Percentiles rank a stretch among this genome's conserved stretches.
Conservation (phyloP, 1,284 basidiomycete genomes). For the Caloboletus firmus region DNA sequence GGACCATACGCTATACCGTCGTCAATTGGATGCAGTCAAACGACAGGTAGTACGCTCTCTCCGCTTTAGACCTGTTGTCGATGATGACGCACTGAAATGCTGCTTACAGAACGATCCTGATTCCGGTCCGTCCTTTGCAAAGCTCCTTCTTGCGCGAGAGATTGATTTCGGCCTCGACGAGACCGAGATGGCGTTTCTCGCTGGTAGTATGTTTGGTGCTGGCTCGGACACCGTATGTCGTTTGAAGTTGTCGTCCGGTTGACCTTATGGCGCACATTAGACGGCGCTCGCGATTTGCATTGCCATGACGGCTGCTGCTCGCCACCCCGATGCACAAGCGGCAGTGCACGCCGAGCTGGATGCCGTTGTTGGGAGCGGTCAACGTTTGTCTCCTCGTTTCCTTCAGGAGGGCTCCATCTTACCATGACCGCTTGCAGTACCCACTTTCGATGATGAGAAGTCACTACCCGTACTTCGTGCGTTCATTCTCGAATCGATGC, state of each 20-base stretch:
- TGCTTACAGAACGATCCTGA: constrained; percentile 6
- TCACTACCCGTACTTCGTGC: constrained; percentile 7
- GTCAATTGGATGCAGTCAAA: constrained; percentile 7
- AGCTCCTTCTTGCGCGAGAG: constrained; percentile 8
- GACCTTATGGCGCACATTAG: neutral
- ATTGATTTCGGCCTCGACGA: constrained; percentile 10
- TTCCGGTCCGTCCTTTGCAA: constrained; percentile 12
- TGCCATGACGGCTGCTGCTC: constrained; percentile 6
- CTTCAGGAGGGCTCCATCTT: neutral
- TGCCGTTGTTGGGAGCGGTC: constrained; percentile 1
- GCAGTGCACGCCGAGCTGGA: constrained; percentile 17
- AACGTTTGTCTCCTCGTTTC: constrained; percentile 1
- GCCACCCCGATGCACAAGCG: constrained; percentile 9
- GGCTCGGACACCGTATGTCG: constrained; percentile 6
- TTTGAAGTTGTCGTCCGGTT: neutral
- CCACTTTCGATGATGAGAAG: constrained; percentile 9
- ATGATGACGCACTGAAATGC: neutral
- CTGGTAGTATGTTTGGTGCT: constrained; percentile 7
- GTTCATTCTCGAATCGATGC: constrained; percentile 15
- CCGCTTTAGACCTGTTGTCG: neutral
- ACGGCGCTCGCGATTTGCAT: constrained; percentile 1
- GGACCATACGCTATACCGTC: constrained; percentile 1
- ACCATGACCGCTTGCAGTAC: constrained; percentile 1
- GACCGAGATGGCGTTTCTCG: constrained; percentile 17
- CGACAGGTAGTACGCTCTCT: constrained; percentile 9